Conservation (phyloP, 192 early-diverging fungal genomes). For the Rhizophagus clarus region DNA sequence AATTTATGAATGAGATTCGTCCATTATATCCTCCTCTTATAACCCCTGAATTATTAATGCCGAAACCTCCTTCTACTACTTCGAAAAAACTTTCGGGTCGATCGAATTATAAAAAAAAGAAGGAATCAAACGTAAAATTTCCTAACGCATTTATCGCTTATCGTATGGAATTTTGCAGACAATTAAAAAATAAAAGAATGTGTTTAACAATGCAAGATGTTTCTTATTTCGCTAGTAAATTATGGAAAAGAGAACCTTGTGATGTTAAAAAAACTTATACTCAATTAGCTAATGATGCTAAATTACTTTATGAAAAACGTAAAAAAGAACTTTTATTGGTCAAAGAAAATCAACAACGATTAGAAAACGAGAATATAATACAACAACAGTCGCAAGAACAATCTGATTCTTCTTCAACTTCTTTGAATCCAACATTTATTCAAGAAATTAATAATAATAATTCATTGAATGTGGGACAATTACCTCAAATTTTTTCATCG, state of each 20-base stretch:
- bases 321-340: background rate
- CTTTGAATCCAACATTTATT: background rate
- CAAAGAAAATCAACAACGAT: background rate
- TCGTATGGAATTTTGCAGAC: background rate
- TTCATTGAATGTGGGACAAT: background rate
- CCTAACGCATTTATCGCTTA: slow-evolving; percentile 10
- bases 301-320: slow-evolving; percentile 12
- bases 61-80: background rate
- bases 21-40: background rate
- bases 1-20: background rate
- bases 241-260: background rate
- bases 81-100: background rate
- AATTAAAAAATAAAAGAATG: background rate
- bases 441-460: background rate
- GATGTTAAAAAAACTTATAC: background rate
- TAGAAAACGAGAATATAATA: background rate
- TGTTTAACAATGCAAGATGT: background rate
- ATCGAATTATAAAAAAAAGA: background rate
- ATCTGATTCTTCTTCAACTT: background rate
- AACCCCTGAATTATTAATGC: background rate
- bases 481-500: background rate
- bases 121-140: background rate
- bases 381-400: too few species aligned
- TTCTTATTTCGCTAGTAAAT: background rate
- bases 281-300: background rate